Evolutionary conservation across 495 filamentous ascomycete genomes (phyloP), one percentile per base, ranked within the genome.

Genomic region (Penicillium maclennaniae): DNA sequence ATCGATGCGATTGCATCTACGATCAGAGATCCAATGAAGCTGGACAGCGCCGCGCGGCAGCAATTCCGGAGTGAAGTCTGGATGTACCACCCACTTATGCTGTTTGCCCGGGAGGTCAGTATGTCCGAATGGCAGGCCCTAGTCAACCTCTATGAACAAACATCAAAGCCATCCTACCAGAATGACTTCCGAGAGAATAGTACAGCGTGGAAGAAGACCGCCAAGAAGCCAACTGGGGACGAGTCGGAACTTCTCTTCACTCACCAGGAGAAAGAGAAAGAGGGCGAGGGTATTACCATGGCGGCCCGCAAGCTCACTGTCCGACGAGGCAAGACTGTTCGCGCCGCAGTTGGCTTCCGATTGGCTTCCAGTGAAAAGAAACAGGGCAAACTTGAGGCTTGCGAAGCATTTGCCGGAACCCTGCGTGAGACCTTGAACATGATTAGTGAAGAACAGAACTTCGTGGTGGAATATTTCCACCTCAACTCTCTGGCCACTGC

Each of bases 391-490:
- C 75, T 88, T 20, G 78, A 88, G 37, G 81, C 88, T 0, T 90
- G 82, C 53, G 92, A 96, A 71, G 86, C 84, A n/a, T 96, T 96
- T 69, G 77, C 83, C 2, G 87, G 87, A 31, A 81, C 85, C 15
- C 73, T 97, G 40, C 83, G 87, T 44, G 89, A 96, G 67, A 82
- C 88, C 49, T 69, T 89, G 42, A 85, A 83, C 19, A 80, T 93
- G 52, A 83, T 96, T 37, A 85, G 87, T 44, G 87, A 87, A 54
- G 92, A 97, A 72, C 92, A 97, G 67, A 96, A 96, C 62, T 97
- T 97, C 60, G 74, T 96, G 25, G 83, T 95, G 20, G 88, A 93
- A 49, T 93, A 96, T 70, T 97, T 97, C 75, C 91, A 96, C 50
- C 79, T 93, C 8, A 87, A 84, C 31, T 93, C 90, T 15, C 74